A percentile compares a stretch with the other conserved stretches of the same genome.
Evolutionary conservation across 495 filamentous ascomycete species (phyloP).

Genomic region (Pseudotulostoma volvatum): DNA sequence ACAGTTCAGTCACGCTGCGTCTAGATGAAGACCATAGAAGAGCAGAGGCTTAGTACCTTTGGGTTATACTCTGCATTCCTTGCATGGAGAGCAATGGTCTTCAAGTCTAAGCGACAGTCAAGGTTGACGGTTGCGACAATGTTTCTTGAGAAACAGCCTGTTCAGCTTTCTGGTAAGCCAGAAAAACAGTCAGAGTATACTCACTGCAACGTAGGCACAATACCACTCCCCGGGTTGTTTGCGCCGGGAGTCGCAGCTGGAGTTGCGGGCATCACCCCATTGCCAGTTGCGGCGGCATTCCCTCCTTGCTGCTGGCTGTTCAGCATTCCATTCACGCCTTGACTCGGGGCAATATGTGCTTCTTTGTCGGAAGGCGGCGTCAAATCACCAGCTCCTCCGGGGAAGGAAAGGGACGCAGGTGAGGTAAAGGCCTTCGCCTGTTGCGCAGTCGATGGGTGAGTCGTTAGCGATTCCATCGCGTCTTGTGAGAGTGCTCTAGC

Average conservation of each 20-base stretch:
- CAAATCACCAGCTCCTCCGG: constrained; percentile 63
- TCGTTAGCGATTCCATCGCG: constrained; percentile 76
- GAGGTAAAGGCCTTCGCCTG: constrained; percentile 88
- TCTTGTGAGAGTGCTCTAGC: constrained; percentile 14
- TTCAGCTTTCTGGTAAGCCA: constrained; percentile 33
- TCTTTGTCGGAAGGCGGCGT: constrained; percentile 62
- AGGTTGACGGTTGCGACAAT: constrained; percentile 99
- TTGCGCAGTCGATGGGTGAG: constrained; percentile 69
- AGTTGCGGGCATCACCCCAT: constrained; percentile 87
- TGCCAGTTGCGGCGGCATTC: constrained; percentile 43
- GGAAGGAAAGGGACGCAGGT: constrained; percentile 78
- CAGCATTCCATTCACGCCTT: constrained; percentile 27
- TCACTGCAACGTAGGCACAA: constrained; percentile 97
- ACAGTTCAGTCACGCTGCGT: constrained; percentile 33
- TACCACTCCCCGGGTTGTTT: constrained; percentile 64
- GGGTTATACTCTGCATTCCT: constrained; percentile 98
- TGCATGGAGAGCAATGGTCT: constrained; percentile 97
- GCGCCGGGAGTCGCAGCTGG: constrained; percentile 86
- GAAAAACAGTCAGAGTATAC: constrained; percentile 43
- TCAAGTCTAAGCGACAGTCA: constrained; percentile 92
- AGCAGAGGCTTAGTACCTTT: constrained; percentile 50
- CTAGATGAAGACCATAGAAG: constrained; percentile 24
- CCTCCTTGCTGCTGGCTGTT: constrained; percentile 46
- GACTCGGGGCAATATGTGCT: constrained; percentile 28
- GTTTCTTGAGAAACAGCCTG: constrained; percentile 59